These are phyloP conservation scores for Inga leiocalycina DNA, from an alignment of 306 rosid genomes.

Conservation along the genomic window DNA sequence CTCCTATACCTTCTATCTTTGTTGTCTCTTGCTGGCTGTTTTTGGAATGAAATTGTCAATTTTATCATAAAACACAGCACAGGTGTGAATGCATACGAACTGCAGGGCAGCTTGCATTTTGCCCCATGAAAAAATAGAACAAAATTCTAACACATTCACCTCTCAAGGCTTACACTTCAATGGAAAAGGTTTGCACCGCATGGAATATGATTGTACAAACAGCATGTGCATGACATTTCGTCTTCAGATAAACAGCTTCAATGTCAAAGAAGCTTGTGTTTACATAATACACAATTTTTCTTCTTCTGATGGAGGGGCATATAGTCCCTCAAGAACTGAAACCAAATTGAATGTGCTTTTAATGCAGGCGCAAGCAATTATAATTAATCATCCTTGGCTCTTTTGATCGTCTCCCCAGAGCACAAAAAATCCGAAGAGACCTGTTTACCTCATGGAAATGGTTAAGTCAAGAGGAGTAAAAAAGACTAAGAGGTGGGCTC, in stretches of 20 bases:
- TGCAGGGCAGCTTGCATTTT: background rate
- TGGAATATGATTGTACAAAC: background rate
- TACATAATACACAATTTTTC: background rate
- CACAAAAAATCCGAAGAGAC: slow-evolving; percentile 20
- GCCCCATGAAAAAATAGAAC: background rate
- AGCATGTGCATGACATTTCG: background rate
- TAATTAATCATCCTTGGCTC: background rate
- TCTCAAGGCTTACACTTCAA: background rate
- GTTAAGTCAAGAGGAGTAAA: slow-evolving; percentile 29
- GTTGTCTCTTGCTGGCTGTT: background rate
- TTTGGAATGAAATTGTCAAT: background rate
- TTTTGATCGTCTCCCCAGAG: background rate
- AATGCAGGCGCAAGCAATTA: slow-evolving; percentile 5
- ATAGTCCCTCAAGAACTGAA: background rate
- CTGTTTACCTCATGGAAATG: background rate
- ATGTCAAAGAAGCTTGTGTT: slow-evolving; percentile 4
- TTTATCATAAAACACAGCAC: background rate
- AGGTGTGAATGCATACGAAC: background rate
- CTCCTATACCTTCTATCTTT: background rate
- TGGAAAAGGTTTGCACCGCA: slow-evolving; percentile 11
- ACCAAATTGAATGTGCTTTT: slow-evolving; percentile 8
- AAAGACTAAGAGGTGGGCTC: slow-evolving; percentile 63
- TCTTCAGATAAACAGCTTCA: background rate
- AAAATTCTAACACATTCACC: background rate
- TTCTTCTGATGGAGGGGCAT: background rate